phyloP scores from a whole-genome alignment of 768 basidiomycete genomes.

The Neoboletus brunneissimus region DNA sequence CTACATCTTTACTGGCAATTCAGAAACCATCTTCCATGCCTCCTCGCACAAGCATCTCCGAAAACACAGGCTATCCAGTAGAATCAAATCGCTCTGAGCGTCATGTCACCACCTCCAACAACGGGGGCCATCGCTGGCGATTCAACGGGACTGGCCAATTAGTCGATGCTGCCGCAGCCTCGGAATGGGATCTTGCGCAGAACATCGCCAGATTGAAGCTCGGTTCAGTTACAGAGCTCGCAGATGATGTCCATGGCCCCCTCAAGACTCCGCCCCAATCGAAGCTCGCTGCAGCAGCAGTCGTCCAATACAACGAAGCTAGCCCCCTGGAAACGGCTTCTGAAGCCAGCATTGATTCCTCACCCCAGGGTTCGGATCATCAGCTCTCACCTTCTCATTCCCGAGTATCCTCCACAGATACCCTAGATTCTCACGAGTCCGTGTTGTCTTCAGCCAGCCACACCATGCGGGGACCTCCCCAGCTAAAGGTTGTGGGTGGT shows the following conservation, averaged over 20 bases:
- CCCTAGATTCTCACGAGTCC: slow-evolving; percentile 59
- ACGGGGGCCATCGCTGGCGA: slow-evolving; percentile 54
- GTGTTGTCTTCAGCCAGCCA: slow-evolving; percentile 50
- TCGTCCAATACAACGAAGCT: slow-evolving; percentile 57
- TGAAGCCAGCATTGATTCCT: slow-evolving; percentile 68
- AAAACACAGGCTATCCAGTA: slow-evolving; percentile 16
- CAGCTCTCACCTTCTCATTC: slow-evolving; percentile 69
- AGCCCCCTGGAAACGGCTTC: slow-evolving; percentile 76
- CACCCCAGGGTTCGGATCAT: slow-evolving; percentile 67
- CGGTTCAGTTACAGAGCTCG: slow-evolving; percentile 48
- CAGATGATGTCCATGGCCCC: slow-evolving; percentile 48
- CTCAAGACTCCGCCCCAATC: slow-evolving; percentile 69
- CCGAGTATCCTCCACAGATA: slow-evolving; percentile 81
- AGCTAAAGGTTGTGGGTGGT: slow-evolving; percentile 50
- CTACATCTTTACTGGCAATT: slow-evolving; percentile 30
- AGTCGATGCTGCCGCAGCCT: slow-evolving; percentile 49
- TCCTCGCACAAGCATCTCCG: slow-evolving; percentile 37
- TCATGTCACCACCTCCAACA: slow-evolving; percentile 36
- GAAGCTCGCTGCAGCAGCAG: slow-evolving; percentile 49
- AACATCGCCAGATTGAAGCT: slow-evolving; percentile 74
- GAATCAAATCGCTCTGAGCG: slow-evolving; percentile 38
- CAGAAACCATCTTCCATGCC: slow-evolving; percentile 49
- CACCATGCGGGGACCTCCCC: slow-evolving; percentile 51
- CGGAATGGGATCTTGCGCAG: slow-evolving; percentile 71
- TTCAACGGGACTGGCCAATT: slow-evolving; percentile 62